phyloP scores from a whole-genome alignment of 805 yeast species.

The Yamadazyma ubonensis region DNA sequence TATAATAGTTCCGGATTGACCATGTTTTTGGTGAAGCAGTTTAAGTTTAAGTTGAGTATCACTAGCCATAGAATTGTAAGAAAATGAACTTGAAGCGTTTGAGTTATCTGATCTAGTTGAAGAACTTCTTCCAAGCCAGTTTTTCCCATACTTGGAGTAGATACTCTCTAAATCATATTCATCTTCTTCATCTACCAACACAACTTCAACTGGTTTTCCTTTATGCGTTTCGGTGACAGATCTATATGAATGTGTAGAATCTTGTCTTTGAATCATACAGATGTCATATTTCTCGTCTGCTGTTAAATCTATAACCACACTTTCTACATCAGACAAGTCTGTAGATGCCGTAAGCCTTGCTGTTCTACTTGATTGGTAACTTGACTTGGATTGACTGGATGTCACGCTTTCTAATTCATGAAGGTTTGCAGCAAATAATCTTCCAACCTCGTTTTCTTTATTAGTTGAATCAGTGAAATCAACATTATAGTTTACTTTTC shows the following conservation, averaged over 20 bases:
- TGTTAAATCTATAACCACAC: conserved; percentile 43
- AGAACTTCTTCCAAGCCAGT: conserved; percentile 27
- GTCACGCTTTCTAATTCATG: conserved; percentile 12
- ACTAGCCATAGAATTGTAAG: conserved; percentile 21
- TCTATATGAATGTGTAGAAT: conserved; percentile 36
- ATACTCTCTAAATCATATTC: conserved; percentile 35
- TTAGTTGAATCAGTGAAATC: conserved; percentile 34
- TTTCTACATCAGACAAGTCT: conserved; percentile 33
- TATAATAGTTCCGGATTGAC: background rate
- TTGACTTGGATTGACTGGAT: conserved; percentile 16
- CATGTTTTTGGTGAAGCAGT: background rate
- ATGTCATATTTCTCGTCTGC: conserved; percentile 37
- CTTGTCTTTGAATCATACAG: conserved; percentile 34
- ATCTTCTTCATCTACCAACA: conserved; percentile 40
- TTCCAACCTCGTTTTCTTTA: conserved; percentile 6
- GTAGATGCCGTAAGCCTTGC: conserved; percentile 25
- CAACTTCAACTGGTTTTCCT: conserved; percentile 44
- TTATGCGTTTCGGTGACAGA: conserved; percentile 39
- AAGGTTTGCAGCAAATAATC: conserved; percentile 12
- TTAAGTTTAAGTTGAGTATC: conserved; percentile 17
- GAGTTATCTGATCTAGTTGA: conserved; percentile 22
- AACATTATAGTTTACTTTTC: conserved; percentile 34
- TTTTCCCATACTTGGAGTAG: conserved; percentile 38
- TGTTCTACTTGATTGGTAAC: conserved; percentile 31
- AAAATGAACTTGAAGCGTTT: conserved; percentile 16